phyloP scores from a whole-genome alignment of 805 yeast species.

The Lipomyces yamadae region DNA sequence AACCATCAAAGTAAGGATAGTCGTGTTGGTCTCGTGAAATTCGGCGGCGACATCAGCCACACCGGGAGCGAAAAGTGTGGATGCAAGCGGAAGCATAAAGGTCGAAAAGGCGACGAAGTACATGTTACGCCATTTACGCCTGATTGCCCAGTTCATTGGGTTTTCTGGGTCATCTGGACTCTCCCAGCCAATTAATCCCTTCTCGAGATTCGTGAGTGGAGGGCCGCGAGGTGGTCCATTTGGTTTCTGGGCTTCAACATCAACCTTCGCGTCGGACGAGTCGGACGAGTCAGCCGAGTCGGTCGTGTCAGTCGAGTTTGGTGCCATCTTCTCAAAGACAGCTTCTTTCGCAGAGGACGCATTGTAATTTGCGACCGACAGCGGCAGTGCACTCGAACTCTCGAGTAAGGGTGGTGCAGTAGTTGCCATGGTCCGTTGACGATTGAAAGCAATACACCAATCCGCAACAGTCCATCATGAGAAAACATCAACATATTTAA shows the following conservation, averaged over 20 bases:
- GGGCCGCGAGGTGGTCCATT: not conserved
- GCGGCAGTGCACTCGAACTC: not conserved
- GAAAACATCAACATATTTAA: too few species aligned
- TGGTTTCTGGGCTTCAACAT: not conserved
- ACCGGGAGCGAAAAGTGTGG: slow-evolving; percentile 35
- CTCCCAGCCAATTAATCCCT: slow-evolving; percentile 40
- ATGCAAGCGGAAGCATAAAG: slow-evolving; percentile 31
- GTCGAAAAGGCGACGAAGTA: slow-evolving; percentile 37
- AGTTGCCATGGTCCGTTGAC: not conserved
- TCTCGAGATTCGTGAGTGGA: slow-evolving; percentile 24
- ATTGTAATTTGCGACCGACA: not conserved
- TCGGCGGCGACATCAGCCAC: slow-evolving; percentile 47
- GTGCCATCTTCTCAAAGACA: not conserved
- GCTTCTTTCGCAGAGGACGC: not conserved
- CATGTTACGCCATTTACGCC: slow-evolving; percentile 51
- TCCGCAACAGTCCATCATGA: too few species aligned
- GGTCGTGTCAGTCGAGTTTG: not conserved
- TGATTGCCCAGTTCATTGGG: slow-evolving; percentile 46
- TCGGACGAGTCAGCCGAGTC: not conserved
- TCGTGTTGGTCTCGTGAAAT: slow-evolving; percentile 28
- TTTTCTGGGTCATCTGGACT: slow-evolving; percentile 47
- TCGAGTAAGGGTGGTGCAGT: not conserved
- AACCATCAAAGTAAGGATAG: slow-evolving; percentile 54
- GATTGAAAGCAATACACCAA: too few species aligned
- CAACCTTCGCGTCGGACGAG: not conserved